Evolutionary conservation across 1,284 basidiomycete species (phyloP).

Genomic region (Microbotryomycetes sp.): DNA sequence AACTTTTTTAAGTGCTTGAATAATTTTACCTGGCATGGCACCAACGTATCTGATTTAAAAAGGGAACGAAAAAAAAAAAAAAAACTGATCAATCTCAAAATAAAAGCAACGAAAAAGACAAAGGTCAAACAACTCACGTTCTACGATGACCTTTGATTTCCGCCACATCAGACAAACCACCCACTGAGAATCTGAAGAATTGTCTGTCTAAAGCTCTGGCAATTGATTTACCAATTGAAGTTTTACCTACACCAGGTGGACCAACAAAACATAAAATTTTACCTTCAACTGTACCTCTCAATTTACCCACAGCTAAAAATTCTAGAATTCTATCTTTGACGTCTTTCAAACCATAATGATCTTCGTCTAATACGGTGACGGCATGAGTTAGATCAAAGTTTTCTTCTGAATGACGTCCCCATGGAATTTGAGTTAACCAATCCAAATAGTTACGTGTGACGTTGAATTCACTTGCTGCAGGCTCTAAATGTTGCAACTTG

Average conservation of each 20-base stretch:
- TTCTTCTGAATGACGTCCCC: slow-evolving; percentile 91
- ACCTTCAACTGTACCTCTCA: slow-evolving; percentile 92
- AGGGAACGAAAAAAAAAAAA: background rate
- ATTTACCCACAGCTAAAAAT: slow-evolving; percentile 95
- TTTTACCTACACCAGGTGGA: slow-evolving; percentile 74
- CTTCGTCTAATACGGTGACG: slow-evolving; percentile 79
- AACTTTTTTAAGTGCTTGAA: slow-evolving; percentile 93
- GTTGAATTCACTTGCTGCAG: slow-evolving; percentile 68
- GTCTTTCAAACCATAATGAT: slow-evolving; percentile 93
- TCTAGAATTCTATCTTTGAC: slow-evolving; percentile 97
- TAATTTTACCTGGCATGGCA: slow-evolving; percentile 94
- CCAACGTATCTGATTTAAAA: slow-evolving; percentile 44
- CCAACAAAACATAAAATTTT: slow-evolving; percentile 97
- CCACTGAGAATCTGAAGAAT: slow-evolving; percentile 95
- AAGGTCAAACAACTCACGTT: slow-evolving; percentile 81
- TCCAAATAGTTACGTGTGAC: slow-evolving; percentile 96
- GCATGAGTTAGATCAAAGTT: slow-evolving; percentile 88
- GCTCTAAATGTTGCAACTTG: slow-evolving; percentile 87
- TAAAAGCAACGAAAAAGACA: background rate
- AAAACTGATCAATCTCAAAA: background rate
- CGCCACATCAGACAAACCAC: slow-evolving; percentile 92
- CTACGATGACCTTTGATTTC: slow-evolving; percentile 98
- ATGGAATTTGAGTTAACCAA: slow-evolving; percentile 94
- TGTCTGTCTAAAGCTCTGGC: slow-evolving; percentile 74
- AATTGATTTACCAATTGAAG: slow-evolving; percentile 69